These are phyloP conservation scores for Oryza longistaminata DNA, from an alignment of 176 grass and related monocot species.

Conservation along the genomic window DNA sequence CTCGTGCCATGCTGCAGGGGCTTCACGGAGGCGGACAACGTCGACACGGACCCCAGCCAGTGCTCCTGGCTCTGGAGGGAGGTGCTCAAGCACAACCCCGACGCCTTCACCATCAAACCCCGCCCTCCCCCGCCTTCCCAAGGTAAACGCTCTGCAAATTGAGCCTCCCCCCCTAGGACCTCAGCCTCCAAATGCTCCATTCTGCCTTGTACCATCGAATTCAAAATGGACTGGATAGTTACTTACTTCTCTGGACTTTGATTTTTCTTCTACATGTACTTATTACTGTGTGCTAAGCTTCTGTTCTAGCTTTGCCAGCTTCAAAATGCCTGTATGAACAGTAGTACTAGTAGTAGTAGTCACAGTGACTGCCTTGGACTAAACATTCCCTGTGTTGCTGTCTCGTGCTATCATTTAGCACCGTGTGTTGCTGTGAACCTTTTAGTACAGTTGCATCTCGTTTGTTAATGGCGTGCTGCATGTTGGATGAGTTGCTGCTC, in stretches of 20 bases:
- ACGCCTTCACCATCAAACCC: constrained; percentile 56
- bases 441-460: not conserved
- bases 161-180: constrained; percentile 36
- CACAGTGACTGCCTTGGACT: not conserved
- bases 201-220: not conserved
- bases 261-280: not conserved
- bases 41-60: constrained; percentile 44
- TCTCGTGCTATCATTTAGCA: not conserved
- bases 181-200: not conserved
- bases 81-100: constrained; percentile 79
- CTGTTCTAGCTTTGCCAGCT: constrained; percentile 21
- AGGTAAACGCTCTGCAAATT: constrained; percentile 86
- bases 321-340: not conserved
- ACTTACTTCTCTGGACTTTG: not conserved
- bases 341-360: not conserved
- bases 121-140: constrained; percentile 20
- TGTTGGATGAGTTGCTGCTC: constrained; percentile 10
- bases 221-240: not conserved
- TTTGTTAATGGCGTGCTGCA: not conserved
- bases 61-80: constrained; percentile 86
- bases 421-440: not conserved
- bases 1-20: constrained; percentile 28
- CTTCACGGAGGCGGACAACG: constrained; percentile 65
- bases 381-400: constrained; percentile 21
- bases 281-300: not conserved